Evolutionary conservation across 768 basidiomycete species (phyloP), one percentile per base, ranked within the genome.

Genomic region (Peribolospora baueri): DNA sequence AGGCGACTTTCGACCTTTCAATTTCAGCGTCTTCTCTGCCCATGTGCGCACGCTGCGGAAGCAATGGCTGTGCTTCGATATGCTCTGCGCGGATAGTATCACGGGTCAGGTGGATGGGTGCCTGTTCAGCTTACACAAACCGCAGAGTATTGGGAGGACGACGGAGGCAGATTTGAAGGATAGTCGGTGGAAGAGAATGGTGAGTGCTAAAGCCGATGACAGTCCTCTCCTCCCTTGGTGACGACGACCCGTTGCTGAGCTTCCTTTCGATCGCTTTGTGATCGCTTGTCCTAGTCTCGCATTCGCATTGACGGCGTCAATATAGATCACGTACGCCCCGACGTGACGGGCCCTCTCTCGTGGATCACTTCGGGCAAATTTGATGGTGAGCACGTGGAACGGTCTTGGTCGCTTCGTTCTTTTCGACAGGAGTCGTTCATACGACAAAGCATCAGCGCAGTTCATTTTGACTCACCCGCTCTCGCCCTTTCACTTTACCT

Each of bases 91-190:
- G 0, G 90, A 95, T 64, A 84, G 82, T 59, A 82, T 97, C 46
- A 91, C 93, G 7, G 93, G 93, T 4, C 93, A 98, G 66, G 84
- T 87, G 59, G 93, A 98, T 66, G 95, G 95, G 64, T 98, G 93
- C 62, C 65, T 98, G 14, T 93, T 93, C 70, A 95, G 90, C 65
- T 65, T 98, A 59, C 93, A 97, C 63, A 82, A 80, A 64, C 91
- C 91, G 5, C 91, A 95, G 70, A 91, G 85, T 65, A 84, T 97
- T 52, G 86, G 90, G 2, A 73, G 85, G 58, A 87, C 85, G 4
- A 85, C 79, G 50, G 81, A 85, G 63, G 82, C 78, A 63, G 87
- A 91, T 57, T 64, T 83, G 41, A 77, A 80, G 65, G 81, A 87
- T 64, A 79, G 79, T 13, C 76, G 80, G 57, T 88, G 86, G 81